These are phyloP conservation scores for Pseudozyma sp. DNA, from an alignment of 1,284 basidiomycete genomes.

Conservation along the genomic window DNA sequence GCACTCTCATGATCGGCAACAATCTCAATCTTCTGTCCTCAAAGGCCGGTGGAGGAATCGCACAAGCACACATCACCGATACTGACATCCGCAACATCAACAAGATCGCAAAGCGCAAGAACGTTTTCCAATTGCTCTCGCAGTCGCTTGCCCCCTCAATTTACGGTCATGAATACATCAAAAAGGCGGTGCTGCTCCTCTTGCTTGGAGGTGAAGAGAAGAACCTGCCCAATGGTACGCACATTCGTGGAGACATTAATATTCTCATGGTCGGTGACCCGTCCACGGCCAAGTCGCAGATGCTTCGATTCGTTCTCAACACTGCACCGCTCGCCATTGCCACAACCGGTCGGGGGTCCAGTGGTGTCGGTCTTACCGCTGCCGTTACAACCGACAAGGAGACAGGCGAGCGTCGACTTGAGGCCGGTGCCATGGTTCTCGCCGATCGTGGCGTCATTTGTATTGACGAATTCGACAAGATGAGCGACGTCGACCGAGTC, in stretches of 20 bases:
- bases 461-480: conserved; percentile 99
- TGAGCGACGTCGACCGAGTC: conserved; percentile 98
- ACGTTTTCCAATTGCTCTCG: conserved; percentile 89
- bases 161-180: conserved; percentile 95
- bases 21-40: conserved; percentile 96
- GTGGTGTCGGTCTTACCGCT: conserved; percentile 98
- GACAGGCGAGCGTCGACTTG: conserved; percentile 90
- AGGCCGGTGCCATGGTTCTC: conserved; percentile 99
- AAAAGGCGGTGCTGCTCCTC: conserved; percentile 89
- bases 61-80: conserved; percentile 90
- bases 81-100: conserved; percentile 97
- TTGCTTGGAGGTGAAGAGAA: conserved; percentile 97
- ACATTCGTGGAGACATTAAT: conserved; percentile 99
- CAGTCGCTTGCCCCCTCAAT: conserved; percentile 97
- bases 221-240: conserved; percentile 96
- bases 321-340: conserved; percentile 97
- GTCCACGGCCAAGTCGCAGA: conserved; percentile 95
- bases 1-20: conserved; percentile 93
- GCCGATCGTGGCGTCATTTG: conserved; percentile 99
- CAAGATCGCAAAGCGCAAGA: conserved; percentile 83
- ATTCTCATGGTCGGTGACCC: conserved; percentile 99
- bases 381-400: conserved; percentile 98
- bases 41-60: conserved; percentile 94
- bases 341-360: conserved; percentile 95
- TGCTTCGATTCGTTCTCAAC: conserved; percentile 94